Percentiles rank a stretch among this genome's conserved stretches.
These are phyloP conservation scores for Emmonsiellopsis sp. DNA, from an alignment of 2,329 filamentous ascomycete species.

Conservation along the genomic window DNA sequence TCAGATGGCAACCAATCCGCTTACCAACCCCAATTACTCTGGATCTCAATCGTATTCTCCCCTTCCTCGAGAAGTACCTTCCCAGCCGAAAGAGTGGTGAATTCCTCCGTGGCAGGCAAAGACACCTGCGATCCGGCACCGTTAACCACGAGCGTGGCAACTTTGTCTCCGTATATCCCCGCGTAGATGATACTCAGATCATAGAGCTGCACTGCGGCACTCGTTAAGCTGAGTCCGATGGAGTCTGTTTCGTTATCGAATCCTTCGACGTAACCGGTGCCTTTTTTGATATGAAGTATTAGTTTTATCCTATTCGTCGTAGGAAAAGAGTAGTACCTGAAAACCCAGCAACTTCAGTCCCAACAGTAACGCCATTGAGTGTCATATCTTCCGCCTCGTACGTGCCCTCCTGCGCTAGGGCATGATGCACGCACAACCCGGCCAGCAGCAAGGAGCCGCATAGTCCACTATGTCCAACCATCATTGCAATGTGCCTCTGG, in stretches of 20 bases:
- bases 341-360: constrained; percentile 32
- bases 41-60: constrained; percentile 38
- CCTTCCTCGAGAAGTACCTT: constrained; percentile 39
- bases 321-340: constrained; percentile 20
- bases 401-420: constrained; percentile 14
- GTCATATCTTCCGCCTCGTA: constrained; percentile 36
- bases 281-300: constrained; percentile 17
- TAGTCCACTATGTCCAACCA: background rate
- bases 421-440: background rate
- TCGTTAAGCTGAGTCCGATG: constrained; percentile 36
- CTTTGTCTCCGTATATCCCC: constrained; percentile 40
- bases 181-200: constrained; percentile 39
- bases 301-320: background rate
- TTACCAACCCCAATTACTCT: constrained; percentile 43
- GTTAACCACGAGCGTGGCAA: constrained; percentile 37
- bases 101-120: constrained; percentile 31
- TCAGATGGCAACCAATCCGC: background rate
- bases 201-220: constrained; percentile 29
- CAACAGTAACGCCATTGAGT: constrained; percentile 34
- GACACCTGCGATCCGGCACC: constrained; percentile 35
- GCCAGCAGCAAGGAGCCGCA: background rate
- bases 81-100: constrained; percentile 33
- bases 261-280: constrained; percentile 40
- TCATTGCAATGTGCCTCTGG: background rate
- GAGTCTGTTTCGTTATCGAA: constrained; percentile 37